These are phyloP conservation scores for Solanum acaule DNA, from an alignment of 257 asterid genomes.

Conservation along the genomic window DNA sequence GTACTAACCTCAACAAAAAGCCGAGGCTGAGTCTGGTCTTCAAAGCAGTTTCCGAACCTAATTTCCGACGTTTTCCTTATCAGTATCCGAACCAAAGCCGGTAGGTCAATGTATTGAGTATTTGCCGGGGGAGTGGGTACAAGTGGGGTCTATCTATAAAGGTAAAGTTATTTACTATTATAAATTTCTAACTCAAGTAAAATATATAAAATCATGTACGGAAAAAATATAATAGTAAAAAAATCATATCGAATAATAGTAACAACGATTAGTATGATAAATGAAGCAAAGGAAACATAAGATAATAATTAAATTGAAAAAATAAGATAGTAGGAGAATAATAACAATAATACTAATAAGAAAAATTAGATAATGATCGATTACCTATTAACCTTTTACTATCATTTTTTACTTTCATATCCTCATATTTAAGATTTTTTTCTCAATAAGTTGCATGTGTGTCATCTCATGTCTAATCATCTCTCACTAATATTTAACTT, in stretches of 20 bases:
- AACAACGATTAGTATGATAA: background rate
- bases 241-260: background rate
- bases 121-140: background rate
- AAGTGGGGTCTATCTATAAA: background rate
- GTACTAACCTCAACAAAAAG: background rate
- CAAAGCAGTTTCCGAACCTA: background rate
- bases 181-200: background rate
- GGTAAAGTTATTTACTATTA: background rate
- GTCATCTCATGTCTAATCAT: background rate
- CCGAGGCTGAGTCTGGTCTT: background rate
- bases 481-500: background rate
- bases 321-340: background rate
- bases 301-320: background rate
- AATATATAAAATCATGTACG: background rate
- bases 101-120: background rate
- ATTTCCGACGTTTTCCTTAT: background rate
- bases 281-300: background rate
- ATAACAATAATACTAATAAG: background rate
- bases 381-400: background rate
- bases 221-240: background rate
- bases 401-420: background rate
- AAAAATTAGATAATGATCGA: background rate
- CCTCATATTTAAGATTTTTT: background rate
- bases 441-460: background rate
- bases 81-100: background rate